phyloP scores from a whole-genome alignment of 257 asterid genomes.

The Solanum sejunctum region DNA sequence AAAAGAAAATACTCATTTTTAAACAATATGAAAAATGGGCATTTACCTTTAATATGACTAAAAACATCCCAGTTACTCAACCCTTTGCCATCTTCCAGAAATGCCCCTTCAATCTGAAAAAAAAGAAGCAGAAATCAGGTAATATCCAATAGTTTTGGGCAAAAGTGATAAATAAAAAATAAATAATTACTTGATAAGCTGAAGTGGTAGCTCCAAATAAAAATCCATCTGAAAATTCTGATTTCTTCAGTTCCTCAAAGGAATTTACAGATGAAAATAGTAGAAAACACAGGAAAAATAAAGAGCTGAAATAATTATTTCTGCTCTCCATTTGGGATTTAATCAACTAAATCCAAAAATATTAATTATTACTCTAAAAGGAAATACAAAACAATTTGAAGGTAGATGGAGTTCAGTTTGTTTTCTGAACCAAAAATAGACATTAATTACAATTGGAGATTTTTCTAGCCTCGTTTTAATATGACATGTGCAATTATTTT shows the following conservation, averaged over 20 bases:
- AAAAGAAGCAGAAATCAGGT: background rate
- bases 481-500: too few relatives aligned
- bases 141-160: background rate
- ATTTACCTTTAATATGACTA: constrained; percentile 27
- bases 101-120: constrained; percentile 65
- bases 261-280: constrained; percentile 1
- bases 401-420: too few relatives aligned
- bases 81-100: constrained; percentile 55
- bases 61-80: constrained; percentile 71
- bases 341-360: background rate
- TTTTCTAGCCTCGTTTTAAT: too few relatives aligned
- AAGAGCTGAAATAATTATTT: background rate
- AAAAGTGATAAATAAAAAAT: too few relatives aligned
- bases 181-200: constrained; percentile 39
- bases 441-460: too few relatives aligned
- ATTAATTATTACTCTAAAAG: too few relatives aligned
- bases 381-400: too few relatives aligned
- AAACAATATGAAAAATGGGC: background rate
- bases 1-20: background rate
- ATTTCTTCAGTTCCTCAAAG: constrained; percentile 9
- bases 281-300: background rate
- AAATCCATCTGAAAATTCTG: constrained; percentile 59
- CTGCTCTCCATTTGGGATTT: background rate
- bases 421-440: too few relatives aligned
- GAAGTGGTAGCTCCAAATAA: constrained; percentile 71